Evolutionary conservation across 208 protist genomes (phyloP), one percentile per base, ranked within the genome.

Genomic region (Trypanosoma boissoni): DNA sequence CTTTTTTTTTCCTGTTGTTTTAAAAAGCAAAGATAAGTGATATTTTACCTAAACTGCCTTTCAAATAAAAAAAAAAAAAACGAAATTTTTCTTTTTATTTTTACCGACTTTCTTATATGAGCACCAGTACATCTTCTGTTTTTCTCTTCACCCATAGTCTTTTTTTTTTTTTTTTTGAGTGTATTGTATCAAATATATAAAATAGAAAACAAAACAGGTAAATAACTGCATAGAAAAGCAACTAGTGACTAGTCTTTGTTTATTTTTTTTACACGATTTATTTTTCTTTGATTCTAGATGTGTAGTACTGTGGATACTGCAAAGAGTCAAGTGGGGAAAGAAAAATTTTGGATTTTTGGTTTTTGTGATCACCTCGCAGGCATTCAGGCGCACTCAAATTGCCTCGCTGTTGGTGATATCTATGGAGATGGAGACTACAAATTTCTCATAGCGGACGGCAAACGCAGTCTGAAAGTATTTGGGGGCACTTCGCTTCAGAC

Each of bases 381-480:
- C 34, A 63, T 97, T 27, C 72, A 78, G 24, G 72, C 88, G 8
- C 94, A 83, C 62, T 78, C 73, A 42, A 75, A 58, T 51, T 91
- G 84, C 48, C 72, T 97, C 23, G 69, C 78, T 29, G 82, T 93
- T 23, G 85, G 73, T 9, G 92, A 97, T 65, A 50, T 98, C 2
- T 76, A 72, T 39, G 94, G 92, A 42, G 80, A 95, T 56, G 95
- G 91, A n/a, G 94, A 98, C 60, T 91, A 89, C 43, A 97, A 98
- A 66, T 77, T 98, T 8, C 51, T 98, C 28, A 72, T 98, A 12
- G 95, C 94, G 0, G 85, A 94, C 68, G 71, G 72, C 18, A 80
- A 72, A 57, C 75, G 82, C 28, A 76, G 77, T 55, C 68, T 98
- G 3, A 93, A 95, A 49, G 54, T 95, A 16, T 97, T 86, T 76